Percentiles rank a stretch among this genome's conserved stretches.
Conservation (phyloP, 228 moss, liverwort and hornwort species). For the Sphagnum magellanicum region DNA sequence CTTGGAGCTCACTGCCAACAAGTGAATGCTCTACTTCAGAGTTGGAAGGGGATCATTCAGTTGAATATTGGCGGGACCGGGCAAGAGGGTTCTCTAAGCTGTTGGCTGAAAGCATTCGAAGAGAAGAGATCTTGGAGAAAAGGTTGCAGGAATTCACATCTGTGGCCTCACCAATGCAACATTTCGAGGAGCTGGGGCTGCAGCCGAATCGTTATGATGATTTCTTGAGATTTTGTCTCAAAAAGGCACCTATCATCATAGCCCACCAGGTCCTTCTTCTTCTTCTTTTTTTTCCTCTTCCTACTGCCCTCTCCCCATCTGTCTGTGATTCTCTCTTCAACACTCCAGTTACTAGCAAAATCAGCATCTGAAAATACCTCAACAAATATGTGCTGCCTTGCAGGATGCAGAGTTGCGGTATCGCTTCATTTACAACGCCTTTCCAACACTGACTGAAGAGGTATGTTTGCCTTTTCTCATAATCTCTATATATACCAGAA, state of each 20-base stretch:
- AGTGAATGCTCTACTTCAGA: constrained; percentile 38
- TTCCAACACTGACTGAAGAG: constrained; percentile 59
- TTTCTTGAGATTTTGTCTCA: constrained; percentile 58
- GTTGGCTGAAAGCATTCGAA: constrained; percentile 51
- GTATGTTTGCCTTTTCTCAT: constrained; percentile 11
- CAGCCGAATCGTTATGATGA: constrained; percentile 60
- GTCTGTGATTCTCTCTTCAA: too few species aligned
- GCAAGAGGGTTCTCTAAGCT: constrained; percentile 44
- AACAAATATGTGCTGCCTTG: not conserved
- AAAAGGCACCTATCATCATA: constrained; percentile 57
- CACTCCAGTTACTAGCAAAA: too few species aligned
- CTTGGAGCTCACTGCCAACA: constrained; percentile 44
- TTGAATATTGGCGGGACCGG: constrained; percentile 65
- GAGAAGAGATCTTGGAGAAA: constrained; percentile 52
- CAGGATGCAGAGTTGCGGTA: constrained; percentile 81
- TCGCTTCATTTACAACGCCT: constrained; percentile 73
- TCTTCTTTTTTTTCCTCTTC: too few species aligned
- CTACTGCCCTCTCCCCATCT: too few species aligned
- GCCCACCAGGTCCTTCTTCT: constrained; percentile 59
- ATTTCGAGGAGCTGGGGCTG: constrained; percentile 46
- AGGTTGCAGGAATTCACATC: constrained; percentile 37
- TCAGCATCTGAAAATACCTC: too few species aligned
- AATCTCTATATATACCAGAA: too few species aligned
- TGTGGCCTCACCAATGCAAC: constrained; percentile 12
- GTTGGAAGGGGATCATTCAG: constrained; percentile 46